Conservation (phyloP, 1,284 basidiomycete species). For the Phlebopus sp. region DNA sequence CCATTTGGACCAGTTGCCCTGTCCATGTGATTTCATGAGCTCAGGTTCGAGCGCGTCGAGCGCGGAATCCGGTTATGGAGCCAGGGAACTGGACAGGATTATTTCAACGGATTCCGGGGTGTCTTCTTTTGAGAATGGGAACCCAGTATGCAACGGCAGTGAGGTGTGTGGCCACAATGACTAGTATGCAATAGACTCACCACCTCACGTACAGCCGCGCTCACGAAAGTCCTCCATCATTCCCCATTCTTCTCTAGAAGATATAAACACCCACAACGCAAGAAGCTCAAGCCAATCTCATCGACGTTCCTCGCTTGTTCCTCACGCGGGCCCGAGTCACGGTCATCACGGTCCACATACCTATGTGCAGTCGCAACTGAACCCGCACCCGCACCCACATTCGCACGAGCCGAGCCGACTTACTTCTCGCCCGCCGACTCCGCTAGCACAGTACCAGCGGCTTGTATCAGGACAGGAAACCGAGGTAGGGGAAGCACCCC, state of each 20-base stretch:
- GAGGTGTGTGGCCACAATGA: slow-evolving; percentile 19
- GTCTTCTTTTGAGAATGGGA: slow-evolving; percentile 35
- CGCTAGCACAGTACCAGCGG: slow-evolving; percentile 50
- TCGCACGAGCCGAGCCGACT: slow-evolving; percentile 7
- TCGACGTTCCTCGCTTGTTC: background rate
- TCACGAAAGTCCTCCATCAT: background rate
- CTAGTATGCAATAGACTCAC: slow-evolving; percentile 1
- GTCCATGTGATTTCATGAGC: slow-evolving; percentile 40
- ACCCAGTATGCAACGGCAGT: slow-evolving; percentile 27
- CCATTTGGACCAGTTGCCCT: slow-evolving; percentile 32
- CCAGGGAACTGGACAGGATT: background rate
- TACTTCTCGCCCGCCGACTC: slow-evolving; percentile 22
- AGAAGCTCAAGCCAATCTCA: background rate
- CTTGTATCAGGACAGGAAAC: slow-evolving; percentile 65
- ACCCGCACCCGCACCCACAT: slow-evolving; percentile 3
- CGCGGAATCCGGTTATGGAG: background rate
- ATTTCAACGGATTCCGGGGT: slow-evolving; percentile 31
- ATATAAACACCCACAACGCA: background rate
- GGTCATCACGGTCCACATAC: background rate
- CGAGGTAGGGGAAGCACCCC: slow-evolving; percentile 63
- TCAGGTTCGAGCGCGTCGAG: background rate
- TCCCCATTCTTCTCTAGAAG: background rate
- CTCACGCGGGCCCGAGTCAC: background rate
- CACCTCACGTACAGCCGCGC: background rate
- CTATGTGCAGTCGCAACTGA: background rate